Evolutionary conservation across 192 early-diverging fungal species (phyloP).

Genomic region (Podila clonocystis): DNA sequence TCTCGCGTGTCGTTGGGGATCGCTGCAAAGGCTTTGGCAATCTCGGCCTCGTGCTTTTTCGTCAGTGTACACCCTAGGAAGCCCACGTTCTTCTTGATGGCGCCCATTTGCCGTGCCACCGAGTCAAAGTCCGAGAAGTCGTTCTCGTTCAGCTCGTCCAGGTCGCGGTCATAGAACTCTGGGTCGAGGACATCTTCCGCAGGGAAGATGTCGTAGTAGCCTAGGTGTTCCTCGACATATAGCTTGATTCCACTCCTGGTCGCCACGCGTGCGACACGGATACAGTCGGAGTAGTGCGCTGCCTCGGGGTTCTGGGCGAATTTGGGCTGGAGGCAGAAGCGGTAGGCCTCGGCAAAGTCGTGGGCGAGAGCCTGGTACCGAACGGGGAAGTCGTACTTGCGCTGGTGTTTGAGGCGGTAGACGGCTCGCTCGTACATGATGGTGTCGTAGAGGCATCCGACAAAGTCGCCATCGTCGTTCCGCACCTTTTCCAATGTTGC

Average conservation of each 20-base stretch:
- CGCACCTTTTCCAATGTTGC: no score
- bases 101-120: not conserved
- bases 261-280: conserved; percentile 6
- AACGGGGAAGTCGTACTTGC: conserved; percentile 34
- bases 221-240: conserved; percentile 7
- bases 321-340: conserved; percentile 25
- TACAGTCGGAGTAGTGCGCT: not conserved
- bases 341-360: conserved; percentile 20
- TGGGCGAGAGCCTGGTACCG: conserved; percentile 23
- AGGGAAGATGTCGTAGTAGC: conserved; percentile 30
- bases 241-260: conserved; percentile 15
- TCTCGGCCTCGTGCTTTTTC: conserved; percentile 3
- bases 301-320: conserved; percentile 17
- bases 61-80: conserved; percentile 15
- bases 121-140: conserved; percentile 35
- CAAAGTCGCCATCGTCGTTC: conserved; percentile 28
- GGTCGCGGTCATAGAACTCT: conserved; percentile 5
- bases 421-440: conserved; percentile 41
- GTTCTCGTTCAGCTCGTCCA: conserved; percentile 30
- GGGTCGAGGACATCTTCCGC: not conserved
- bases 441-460: conserved; percentile 26
- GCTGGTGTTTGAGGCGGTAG: conserved; percentile 20
- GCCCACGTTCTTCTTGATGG: conserved; percentile 15
- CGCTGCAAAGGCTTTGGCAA: not conserved
- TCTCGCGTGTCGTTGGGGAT: conserved; percentile 29